A percentile compares a stretch with the other conserved stretches of the same genome.
Conservation (phyloP, 805 yeast genomes). For the Hanseniaspora pseudoguilliermondii region DNA sequence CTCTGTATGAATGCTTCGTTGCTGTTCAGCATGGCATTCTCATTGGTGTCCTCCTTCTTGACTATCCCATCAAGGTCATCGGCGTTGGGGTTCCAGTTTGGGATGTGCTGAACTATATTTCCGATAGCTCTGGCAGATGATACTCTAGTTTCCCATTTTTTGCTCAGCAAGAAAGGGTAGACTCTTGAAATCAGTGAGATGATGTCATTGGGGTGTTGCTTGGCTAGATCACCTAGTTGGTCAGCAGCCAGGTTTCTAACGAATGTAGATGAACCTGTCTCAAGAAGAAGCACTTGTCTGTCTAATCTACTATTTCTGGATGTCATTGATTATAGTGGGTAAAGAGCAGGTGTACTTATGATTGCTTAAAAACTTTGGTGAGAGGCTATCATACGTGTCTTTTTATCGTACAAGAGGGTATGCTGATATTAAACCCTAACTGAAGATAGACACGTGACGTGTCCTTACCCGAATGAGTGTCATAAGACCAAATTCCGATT, state of each 20-base stretch:
- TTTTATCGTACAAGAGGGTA: too few species aligned
- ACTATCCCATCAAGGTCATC: conserved; percentile 25
- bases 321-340: conserved; percentile 19
- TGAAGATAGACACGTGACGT: too few species aligned
- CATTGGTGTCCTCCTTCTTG: conserved; percentile 14
- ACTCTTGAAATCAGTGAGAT: conserved; percentile 73
- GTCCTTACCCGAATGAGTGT: too few species aligned
- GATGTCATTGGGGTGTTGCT: conserved; percentile 87
- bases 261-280: conserved; percentile 88
- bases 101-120: conserved; percentile 70
- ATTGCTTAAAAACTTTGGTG: background rate
- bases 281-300: conserved; percentile 42
- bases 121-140: conserved; percentile 94
- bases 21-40: conserved; percentile 25
- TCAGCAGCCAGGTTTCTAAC: conserved; percentile 95
- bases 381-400: background rate
- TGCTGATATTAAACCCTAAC: too few species aligned
- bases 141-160: conserved; percentile 91
- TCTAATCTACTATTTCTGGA: conserved; percentile 33
- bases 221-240: conserved; percentile 86
- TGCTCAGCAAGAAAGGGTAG: conserved; percentile 70
- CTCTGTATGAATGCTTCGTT: conserved; percentile 26
- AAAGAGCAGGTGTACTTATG: background rate
- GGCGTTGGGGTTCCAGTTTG: conserved; percentile 71
- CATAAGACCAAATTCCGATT: too few species aligned